Evolutionary conservation across 257 asterid species (phyloP).

Genomic region (Mentha longifolia): DNA sequence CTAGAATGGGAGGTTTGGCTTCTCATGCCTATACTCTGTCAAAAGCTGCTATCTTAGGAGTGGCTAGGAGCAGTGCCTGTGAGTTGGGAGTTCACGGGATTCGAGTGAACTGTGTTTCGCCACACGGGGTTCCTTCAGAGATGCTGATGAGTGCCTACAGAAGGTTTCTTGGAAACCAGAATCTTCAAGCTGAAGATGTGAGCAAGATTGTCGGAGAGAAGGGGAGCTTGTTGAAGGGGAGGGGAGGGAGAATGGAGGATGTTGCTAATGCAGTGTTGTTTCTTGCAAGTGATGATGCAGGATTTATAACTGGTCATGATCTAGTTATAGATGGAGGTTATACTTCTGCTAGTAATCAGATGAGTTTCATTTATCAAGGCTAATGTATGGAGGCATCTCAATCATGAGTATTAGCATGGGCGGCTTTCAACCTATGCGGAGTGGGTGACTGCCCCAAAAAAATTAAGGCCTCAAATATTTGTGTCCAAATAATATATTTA

Average conservation of each 20-base stretch:
- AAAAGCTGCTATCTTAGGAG: constrained; percentile 72
- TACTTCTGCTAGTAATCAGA: constrained; percentile 52
- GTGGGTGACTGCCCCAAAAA: too few relatives aligned
- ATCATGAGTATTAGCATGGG: too few relatives aligned
- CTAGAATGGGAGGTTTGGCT: constrained; percentile 78
- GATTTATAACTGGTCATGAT: constrained; percentile 80
- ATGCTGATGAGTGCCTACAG: constrained; percentile 63
- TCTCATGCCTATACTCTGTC: constrained; percentile 76
- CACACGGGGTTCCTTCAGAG: constrained; percentile 87
- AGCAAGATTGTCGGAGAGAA: constrained; percentile 61
- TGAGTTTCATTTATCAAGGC: constrained; percentile 61
- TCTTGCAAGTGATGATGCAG: constrained; percentile 77
- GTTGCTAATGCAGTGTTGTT: constrained; percentile 69
- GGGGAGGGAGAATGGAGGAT: constrained; percentile 68
- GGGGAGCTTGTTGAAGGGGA: constrained; percentile 72
- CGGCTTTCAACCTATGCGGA: too few relatives aligned
- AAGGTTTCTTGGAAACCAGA: constrained; percentile 48
- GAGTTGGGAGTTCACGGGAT: constrained; percentile 78
- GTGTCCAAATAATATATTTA: too few relatives aligned
- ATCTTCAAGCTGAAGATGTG: constrained; percentile 58
- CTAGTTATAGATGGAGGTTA: constrained; percentile 86
- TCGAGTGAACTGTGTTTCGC: constrained; percentile 74
- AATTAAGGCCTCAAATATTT: too few relatives aligned
- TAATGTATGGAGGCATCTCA: not conserved
- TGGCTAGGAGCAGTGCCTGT: constrained; percentile 74